Percentiles rank a stretch among this genome's conserved stretches.
Conservation (phyloP, 495 filamentous ascomycete species). For the Aspergillus biplanus region DNA sequence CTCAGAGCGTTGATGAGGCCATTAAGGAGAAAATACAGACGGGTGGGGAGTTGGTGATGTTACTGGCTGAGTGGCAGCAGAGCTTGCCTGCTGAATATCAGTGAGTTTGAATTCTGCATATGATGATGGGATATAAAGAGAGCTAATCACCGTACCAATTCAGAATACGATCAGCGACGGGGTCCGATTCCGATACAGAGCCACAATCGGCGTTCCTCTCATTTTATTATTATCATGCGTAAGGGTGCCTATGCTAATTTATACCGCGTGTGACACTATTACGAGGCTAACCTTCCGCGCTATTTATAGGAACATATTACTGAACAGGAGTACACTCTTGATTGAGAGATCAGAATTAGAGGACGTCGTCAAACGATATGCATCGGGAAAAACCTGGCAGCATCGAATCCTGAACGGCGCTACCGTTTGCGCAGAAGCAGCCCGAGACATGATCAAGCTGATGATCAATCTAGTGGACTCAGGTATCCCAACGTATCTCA, state of each 20-base stretch:
- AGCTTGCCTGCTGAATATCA: slow-evolving; percentile 4
- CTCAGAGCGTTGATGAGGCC: slow-evolving; percentile 13
- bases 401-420: slow-evolving; percentile 5
- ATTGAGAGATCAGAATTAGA: not conserved
- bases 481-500: not conserved
- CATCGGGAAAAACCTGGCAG: slow-evolving; percentile 4
- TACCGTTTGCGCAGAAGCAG: slow-evolving; percentile 1
- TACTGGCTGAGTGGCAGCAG: slow-evolving; percentile 4
- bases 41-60: slow-evolving; percentile 8
- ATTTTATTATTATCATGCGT: slow-evolving; percentile 14
- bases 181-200: not conserved
- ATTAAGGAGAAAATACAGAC: slow-evolving; percentile 13
- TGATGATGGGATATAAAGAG: not conserved
- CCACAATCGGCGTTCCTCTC: slow-evolving; percentile 5
- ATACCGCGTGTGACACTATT: not conserved
- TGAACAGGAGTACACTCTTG: slow-evolving; percentile 9
- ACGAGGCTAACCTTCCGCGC: not conserved
- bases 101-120: not conserved
- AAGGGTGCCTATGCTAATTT: not conserved
- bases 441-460: slow-evolving; percentile 11
- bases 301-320: not conserved
- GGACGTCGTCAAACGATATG: slow-evolving; percentile 1
- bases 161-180: not conserved
- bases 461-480: slow-evolving; percentile 4
- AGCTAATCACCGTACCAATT: not conserved